phyloP scores from a whole-genome alignment of 805 yeast species.

The Starmera quercuum region DNA sequence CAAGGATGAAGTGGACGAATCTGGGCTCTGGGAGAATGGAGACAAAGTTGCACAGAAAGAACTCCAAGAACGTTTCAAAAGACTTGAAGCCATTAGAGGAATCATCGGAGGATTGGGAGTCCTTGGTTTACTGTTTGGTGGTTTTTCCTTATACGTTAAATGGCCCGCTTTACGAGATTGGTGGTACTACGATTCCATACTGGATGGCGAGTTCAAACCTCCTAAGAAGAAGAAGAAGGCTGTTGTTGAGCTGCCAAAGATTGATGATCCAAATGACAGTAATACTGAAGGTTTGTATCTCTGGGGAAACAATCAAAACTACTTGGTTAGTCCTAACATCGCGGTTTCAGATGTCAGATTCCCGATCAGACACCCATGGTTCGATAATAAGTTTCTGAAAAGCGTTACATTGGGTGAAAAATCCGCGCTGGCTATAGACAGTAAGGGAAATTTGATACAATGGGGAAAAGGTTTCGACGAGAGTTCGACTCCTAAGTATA shows the following conservation, averaged over 20 bases:
- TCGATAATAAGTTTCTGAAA: slow-evolving; percentile 51
- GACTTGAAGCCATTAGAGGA: slow-evolving; percentile 37
- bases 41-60: too few species aligned
- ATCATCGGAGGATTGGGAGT: slow-evolving; percentile 32
- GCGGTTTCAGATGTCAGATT: slow-evolving; percentile 29
- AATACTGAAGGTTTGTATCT: slow-evolving; percentile 50
- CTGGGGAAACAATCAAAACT: slow-evolving; percentile 50
- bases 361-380: slow-evolving; percentile 56
- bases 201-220: slow-evolving; percentile 14
- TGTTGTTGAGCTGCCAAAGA: slow-evolving; percentile 19
- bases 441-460: slow-evolving; percentile 65
- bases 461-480: slow-evolving; percentile 46
- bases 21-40: slow-evolving; percentile 6
- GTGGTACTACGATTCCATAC: slow-evolving; percentile 20
- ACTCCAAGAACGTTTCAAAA: slow-evolving; percentile 23
- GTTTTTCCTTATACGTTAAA: slow-evolving; percentile 31
- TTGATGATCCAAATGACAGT: slow-evolving; percentile 28
- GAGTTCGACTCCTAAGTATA: slow-evolving; percentile 23
- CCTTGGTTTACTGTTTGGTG: slow-evolving; percentile 31
- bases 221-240: slow-evolving; percentile 14
- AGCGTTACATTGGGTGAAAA: slow-evolving; percentile 46
- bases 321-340: slow-evolving; percentile 23
- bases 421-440: slow-evolving; percentile 46
- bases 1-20: slow-evolving; percentile 16
- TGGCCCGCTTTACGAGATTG: slow-evolving; percentile 25